phyloP scores from a whole-genome alignment of 2,329 filamentous ascomycete species.

The Pseudopyrenochaeta lycopersici region DNA sequence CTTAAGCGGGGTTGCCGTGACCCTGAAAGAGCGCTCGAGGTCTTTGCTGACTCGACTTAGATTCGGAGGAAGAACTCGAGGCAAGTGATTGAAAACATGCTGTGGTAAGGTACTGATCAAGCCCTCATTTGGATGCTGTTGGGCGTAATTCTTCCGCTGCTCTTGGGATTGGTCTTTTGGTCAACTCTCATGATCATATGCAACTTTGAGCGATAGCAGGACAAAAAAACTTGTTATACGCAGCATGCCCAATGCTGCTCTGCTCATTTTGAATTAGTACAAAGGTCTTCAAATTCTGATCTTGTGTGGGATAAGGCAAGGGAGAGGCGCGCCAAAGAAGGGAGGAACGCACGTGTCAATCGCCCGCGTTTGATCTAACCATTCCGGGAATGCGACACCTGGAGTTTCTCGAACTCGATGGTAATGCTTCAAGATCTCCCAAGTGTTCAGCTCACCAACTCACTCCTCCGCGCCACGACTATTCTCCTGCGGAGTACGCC shows the following conservation, averaged over 20 bases:
- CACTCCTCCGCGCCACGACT: slow-evolving; percentile 26
- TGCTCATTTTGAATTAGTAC: too few relatives aligned
- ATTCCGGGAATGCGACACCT: slow-evolving; percentile 31
- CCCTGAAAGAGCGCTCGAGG: background rate
- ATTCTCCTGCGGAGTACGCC: slow-evolving; percentile 28
- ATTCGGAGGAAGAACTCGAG: too few relatives aligned
- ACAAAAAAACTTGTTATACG: too few relatives aligned
- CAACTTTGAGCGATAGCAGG: too few relatives aligned
- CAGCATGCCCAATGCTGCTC: too few relatives aligned
- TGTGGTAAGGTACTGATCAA: too few relatives aligned
- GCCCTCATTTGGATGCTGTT: too few relatives aligned
- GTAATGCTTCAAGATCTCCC: slow-evolving; percentile 31
- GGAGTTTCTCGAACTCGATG: slow-evolving; percentile 31
- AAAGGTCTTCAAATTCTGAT: too few relatives aligned
- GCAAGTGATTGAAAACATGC: too few relatives aligned
- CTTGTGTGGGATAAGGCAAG: background rate
- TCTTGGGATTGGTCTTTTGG: too few relatives aligned
- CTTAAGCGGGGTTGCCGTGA: slow-evolving; percentile 14
- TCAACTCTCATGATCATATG: too few relatives aligned
- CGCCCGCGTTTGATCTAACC: slow-evolving; percentile 19
- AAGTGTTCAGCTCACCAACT: slow-evolving; percentile 27
- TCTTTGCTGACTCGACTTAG: slow-evolving; percentile 8
- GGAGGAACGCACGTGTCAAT: slow-evolving; percentile 23
- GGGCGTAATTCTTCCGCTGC: too few relatives aligned
- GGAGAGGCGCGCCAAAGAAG: slow-evolving; percentile 7